Conservation (phyloP, 2,329 filamentous ascomycete species). For the Diplodia intermedia region DNA sequence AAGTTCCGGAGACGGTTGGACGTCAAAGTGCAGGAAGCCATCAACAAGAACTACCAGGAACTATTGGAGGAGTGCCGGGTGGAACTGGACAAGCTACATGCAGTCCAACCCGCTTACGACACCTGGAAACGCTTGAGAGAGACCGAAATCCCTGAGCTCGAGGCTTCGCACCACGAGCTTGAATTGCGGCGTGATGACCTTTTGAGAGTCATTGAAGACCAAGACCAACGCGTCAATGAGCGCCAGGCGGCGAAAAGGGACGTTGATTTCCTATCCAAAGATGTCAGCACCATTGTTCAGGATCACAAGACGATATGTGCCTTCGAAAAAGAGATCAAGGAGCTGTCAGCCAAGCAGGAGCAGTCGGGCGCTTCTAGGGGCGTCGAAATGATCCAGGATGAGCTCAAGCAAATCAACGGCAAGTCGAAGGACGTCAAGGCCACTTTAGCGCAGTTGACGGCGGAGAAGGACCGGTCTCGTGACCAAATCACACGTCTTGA, state of each 20-base stretch:
- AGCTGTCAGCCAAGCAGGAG: conserved; percentile 77
- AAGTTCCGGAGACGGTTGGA: conserved; percentile 72
- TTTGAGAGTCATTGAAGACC: conserved; percentile 59
- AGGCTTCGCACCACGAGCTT: conserved; percentile 67
- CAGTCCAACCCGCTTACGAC: conserved; percentile 68
- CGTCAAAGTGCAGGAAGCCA: conserved; percentile 57
- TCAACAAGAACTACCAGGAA: conserved; percentile 65
- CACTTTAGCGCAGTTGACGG: conserved; percentile 68
- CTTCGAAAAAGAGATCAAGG: conserved; percentile 74
- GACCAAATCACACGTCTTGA: conserved; percentile 74
- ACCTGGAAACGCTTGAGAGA: conserved; percentile 71
- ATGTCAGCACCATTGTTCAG: conserved; percentile 76
- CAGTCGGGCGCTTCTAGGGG: conserved; percentile 70
- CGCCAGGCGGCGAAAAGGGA: conserved; percentile 71
- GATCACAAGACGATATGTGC: conserved; percentile 74
- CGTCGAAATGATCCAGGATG: conserved; percentile 82
- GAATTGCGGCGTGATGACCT: conserved; percentile 48
- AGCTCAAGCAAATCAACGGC: conserved; percentile 71
- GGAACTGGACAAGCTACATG: conserved; percentile 66
- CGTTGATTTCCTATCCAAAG: conserved; percentile 76
- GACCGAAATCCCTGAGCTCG: conserved; percentile 72
- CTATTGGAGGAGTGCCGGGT: conserved; percentile 66
- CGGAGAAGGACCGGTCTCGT: conserved; percentile 74
- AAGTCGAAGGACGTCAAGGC: conserved; percentile 70
- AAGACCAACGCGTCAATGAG: conserved; percentile 71